These are phyloP conservation scores for Argentina anserina DNA, from an alignment of 306 rosid species.

Conservation along the genomic window DNA sequence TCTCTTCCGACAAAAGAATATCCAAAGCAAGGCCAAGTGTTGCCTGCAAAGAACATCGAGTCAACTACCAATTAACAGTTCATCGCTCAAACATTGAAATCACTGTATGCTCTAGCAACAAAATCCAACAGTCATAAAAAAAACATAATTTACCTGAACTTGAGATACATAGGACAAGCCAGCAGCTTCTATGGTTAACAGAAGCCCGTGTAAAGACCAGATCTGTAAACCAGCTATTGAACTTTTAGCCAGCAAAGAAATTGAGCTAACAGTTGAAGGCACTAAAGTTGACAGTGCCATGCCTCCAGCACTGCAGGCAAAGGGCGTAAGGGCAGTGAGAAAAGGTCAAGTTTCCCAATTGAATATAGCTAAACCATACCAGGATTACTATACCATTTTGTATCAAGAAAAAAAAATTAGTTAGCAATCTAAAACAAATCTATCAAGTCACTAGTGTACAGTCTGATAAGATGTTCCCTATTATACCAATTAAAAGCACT, in stretches of 20 bases:
- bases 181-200: constrained; percentile 96
- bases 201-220: constrained; percentile 99
- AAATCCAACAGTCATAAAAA: constrained; percentile 4
- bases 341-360: neutral
- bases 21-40: constrained; percentile 96
- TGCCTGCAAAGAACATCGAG: constrained; percentile 45
- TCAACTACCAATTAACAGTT: constrained; percentile 23
- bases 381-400: neutral
- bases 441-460: neutral
- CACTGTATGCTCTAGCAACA: constrained; percentile 2
- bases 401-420: neutral
- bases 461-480: neutral
- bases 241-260: constrained; percentile 80
- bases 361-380: neutral
- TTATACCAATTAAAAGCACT: neutral
- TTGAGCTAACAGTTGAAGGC: constrained; percentile 88
- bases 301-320: constrained; percentile 95
- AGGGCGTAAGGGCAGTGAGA: constrained; percentile 28
- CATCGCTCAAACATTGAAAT: neutral
- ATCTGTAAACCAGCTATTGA: constrained; percentile 70
- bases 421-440: neutral
- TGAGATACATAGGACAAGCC: constrained; percentile 93
- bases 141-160: constrained; percentile 71
- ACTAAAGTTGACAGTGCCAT: constrained; percentile 94
- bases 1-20: constrained; percentile 88